Base-by-base conservation (phyloP, 169 alveolate species). In the Plasmodium cynomolgi region DNA sequence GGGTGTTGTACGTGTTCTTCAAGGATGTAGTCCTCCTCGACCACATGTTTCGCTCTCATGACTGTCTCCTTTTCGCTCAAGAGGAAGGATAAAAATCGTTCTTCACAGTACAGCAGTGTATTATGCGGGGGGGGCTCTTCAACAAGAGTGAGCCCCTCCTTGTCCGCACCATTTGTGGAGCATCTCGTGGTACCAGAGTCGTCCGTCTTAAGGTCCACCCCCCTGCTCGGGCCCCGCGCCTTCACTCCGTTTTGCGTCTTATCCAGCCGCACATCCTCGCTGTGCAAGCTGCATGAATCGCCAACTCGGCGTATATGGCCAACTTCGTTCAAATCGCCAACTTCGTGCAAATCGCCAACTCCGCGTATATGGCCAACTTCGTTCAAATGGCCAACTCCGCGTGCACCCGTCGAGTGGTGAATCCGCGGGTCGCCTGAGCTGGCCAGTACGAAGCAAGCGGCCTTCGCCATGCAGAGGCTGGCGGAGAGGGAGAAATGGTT, bases 51-150 rank as follows among this genome's bases (percentile, higher is more conserved):
- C 4, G 81, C 73, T 23, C 41, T 15, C 37, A 68, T 33, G 50
- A n/a, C 37, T 75, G 54, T 90, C 26, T 50, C 91, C 54, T 90
- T 47, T 79, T 90, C 95, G 83, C 74, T 90, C 34, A 90, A 39
- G 72, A 90, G 23, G 73, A 68, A 71, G 15, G 95, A 90, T 90
- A 90, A 79, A 68, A 74, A 80, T 2, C 39, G 34, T 44, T 80
- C 50, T 29, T 90, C 95, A 71, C 47, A 90, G 15, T 73, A 15
- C 15, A 23, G 9, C 17, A 47, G 34, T 11, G 56, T 34, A 8
- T 23, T 34, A 8, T 23, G 15, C 2, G 20, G 29, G n/a, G 8
- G 39, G 54, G 0, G 3, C 17, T 44, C 54, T 0, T 44, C 54
- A 44, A 11, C 17, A 11, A 9, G 17, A 8, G 54, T 9, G 54